A percentile compares a stretch with the other conserved stretches of the same genome.
Conservation (phyloP, 2,329 filamentous ascomycete genomes). For the Pseudogymnoascus sp. region DNA sequence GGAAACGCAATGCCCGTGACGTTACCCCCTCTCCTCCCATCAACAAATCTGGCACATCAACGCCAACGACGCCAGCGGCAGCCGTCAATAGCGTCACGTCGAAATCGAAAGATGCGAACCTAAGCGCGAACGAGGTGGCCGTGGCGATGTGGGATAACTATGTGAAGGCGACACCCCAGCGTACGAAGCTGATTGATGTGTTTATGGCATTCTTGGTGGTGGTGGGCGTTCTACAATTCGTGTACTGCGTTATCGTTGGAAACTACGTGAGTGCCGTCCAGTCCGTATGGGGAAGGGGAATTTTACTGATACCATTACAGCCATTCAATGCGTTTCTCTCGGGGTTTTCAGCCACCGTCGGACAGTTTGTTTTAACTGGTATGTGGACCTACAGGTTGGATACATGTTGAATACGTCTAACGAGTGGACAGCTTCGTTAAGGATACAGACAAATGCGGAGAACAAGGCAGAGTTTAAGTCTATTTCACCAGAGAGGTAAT, state of each 20-base stretch:
- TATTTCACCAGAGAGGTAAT: slow-evolving; percentile 73
- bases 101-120: slow-evolving; percentile 22
- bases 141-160: slow-evolving; percentile 71
- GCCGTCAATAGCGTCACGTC: slow-evolving; percentile 17
- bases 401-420: slow-evolving; percentile 4
- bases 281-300: neutral
- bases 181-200: slow-evolving; percentile 82
- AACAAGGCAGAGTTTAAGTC: slow-evolving; percentile 71
- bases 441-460: slow-evolving; percentile 83
- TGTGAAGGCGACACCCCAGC: slow-evolving; percentile 71
- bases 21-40: slow-evolving; percentile 19
- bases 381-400: slow-evolving; percentile 28
- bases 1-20: slow-evolving; percentile 39
- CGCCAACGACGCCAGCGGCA: slow-evolving; percentile 24
- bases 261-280: slow-evolving; percentile 71
- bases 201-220: slow-evolving; percentile 84
- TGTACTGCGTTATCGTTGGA: slow-evolving; percentile 83
- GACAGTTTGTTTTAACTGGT: slow-evolving; percentile 94
- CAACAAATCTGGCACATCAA: slow-evolving; percentile 19
- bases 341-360: slow-evolving; percentile 88
- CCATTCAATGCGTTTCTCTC: slow-evolving; percentile 98
- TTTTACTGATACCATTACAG: slow-evolving; percentile 40
- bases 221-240: slow-evolving; percentile 84
- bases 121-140: slow-evolving; percentile 46
- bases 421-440: slow-evolving; percentile 51